Evolutionary conservation across 2,329 filamentous ascomycete genomes (phyloP).

Genomic region (Plenodomus tracheiphilus): DNA sequence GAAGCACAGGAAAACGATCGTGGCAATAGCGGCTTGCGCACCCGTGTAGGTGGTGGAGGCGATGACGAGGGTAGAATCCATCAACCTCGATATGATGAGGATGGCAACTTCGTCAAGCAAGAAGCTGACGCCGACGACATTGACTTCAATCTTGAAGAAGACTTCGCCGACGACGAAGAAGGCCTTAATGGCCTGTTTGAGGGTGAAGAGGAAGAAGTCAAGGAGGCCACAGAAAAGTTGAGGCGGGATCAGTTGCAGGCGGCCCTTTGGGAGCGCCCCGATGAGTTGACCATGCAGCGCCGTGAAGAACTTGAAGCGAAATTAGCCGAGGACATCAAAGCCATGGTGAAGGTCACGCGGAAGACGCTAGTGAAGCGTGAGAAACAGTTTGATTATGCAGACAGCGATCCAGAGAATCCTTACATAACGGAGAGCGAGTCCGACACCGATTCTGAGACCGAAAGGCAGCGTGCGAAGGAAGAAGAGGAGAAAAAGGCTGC

Average conservation of each 20-base stretch:
- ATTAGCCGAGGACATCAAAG: conserved; percentile 69
- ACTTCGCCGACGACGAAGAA: conserved; percentile 87
- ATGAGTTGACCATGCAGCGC: conserved; percentile 60
- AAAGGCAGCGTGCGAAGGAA: conserved; percentile 62
- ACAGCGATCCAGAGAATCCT: conserved; percentile 67
- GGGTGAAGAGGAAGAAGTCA: conserved; percentile 57
- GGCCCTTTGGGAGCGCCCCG: conserved; percentile 74
- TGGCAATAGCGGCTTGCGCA: conserved; percentile 25
- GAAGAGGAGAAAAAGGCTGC: conserved; percentile 55
- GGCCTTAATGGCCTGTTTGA: conserved; percentile 47
- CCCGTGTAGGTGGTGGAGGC: conserved; percentile 37
- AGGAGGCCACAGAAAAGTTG: conserved; percentile 66
- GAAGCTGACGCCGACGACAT: conserved; percentile 66
- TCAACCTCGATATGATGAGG: conserved; percentile 46
- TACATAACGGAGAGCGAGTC: conserved; percentile 39
- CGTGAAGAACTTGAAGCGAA: conserved; percentile 68
- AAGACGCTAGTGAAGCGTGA: conserved; percentile 85
- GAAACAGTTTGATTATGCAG: conserved; percentile 85
- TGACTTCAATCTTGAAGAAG: conserved; percentile 67
- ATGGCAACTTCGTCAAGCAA: conserved; percentile 48
- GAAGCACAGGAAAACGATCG: neutral
- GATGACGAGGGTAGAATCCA: conserved; percentile 44
- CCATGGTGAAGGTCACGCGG: conserved; percentile 74
- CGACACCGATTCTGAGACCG: conserved; percentile 63
- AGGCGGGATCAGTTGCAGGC: conserved; percentile 83